Percentiles rank a stretch among this genome's conserved stretches.
Evolutionary conservation across 805 yeast species (phyloP).

Genomic region (Candida cerambycidarum): DNA sequence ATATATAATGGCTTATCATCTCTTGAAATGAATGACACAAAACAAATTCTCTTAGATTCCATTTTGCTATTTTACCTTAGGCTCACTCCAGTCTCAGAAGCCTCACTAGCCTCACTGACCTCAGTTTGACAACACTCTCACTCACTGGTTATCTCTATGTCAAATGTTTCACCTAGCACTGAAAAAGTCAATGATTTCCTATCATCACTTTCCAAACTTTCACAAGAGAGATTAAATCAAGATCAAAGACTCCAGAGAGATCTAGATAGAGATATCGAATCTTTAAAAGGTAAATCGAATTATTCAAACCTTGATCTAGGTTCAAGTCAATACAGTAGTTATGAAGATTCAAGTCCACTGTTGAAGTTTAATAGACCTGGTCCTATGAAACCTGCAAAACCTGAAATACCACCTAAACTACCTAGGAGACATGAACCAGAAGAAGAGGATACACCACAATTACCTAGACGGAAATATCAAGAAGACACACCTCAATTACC

Average conservation of each 20-base stretch:
- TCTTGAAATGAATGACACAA: conserved; percentile 58
- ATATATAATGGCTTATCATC: conserved; percentile 61
- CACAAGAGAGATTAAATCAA: conserved; percentile 34
- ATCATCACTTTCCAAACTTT: conserved; percentile 32
- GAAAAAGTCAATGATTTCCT: conserved; percentile 40
- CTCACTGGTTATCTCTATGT: conserved; percentile 5
- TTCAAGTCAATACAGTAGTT: conserved; percentile 1
- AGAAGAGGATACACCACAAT: conserved; percentile 9
- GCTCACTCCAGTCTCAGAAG: no score
- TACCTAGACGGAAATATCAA: conserved; percentile 11
- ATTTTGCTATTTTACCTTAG: conserved; percentile 3
- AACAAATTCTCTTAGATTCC: conserved; percentile 34
- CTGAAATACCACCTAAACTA: conserved; percentile 7
- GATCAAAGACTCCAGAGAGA: conserved; percentile 36
- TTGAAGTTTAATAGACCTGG: conserved; percentile 10
- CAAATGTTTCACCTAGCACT: conserved; percentile 14
- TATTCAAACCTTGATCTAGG: background rate
- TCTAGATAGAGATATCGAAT: conserved; percentile 31
- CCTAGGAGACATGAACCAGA: conserved; percentile 6
- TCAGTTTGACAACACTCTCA: background rate
- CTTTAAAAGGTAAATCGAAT: conserved; percentile 2
- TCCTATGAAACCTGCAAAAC: conserved; percentile 6
- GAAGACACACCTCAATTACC: conserved; percentile 7
- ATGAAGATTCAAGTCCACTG: conserved; percentile 10
- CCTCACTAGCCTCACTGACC: no score